phyloP scores from a whole-genome alignment of 2,329 filamentous ascomycete genomes.

The Sporothrix phasma region DNA sequence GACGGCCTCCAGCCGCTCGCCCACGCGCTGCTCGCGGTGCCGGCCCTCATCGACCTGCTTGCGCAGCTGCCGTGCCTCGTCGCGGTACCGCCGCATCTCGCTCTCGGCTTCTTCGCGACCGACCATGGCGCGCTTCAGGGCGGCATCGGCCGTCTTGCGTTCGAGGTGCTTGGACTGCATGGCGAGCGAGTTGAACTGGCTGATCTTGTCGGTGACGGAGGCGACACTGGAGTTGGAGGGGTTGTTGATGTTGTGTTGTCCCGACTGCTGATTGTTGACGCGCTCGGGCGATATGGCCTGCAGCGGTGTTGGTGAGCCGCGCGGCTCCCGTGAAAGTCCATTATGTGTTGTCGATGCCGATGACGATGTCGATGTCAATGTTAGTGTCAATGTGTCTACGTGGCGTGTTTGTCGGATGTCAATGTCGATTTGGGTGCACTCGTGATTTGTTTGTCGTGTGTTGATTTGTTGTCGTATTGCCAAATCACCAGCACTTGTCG shows the following conservation, averaged over 20 bases:
- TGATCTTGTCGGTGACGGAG: conserved; percentile 57
- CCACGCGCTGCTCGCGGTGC: conserved; percentile 55
- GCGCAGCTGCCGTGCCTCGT: conserved; percentile 47
- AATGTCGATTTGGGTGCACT: neutral
- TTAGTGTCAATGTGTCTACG: too few relatives aligned
- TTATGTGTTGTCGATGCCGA: conserved; percentile 21
- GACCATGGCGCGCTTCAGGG: conserved; percentile 55
- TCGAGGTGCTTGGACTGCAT: conserved; percentile 51
- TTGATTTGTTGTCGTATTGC: neutral
- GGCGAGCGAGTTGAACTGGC: conserved; percentile 62
- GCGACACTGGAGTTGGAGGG: conserved; percentile 7
- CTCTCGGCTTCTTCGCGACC: conserved; percentile 62
- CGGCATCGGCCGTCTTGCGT: conserved; percentile 55
- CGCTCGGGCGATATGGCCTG: conserved; percentile 55
- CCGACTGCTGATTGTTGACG: conserved; percentile 46
- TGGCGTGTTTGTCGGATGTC: neutral
- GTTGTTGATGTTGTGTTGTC: neutral
- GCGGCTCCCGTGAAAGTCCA: conserved; percentile 39
- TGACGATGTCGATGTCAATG: conserved; percentile 1
- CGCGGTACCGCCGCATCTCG: conserved; percentile 53
- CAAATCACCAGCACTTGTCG: neutral
- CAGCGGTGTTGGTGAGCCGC: conserved; percentile 45
- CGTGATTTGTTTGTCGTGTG: neutral
- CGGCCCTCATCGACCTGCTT: conserved; percentile 54
- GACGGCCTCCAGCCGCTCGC: conserved; percentile 56